Evolutionary conservation across 192 early-diverging fungal genomes (phyloP), one percentile per base, ranked within the genome.

Genomic region (Linderina pennispora): DNA sequence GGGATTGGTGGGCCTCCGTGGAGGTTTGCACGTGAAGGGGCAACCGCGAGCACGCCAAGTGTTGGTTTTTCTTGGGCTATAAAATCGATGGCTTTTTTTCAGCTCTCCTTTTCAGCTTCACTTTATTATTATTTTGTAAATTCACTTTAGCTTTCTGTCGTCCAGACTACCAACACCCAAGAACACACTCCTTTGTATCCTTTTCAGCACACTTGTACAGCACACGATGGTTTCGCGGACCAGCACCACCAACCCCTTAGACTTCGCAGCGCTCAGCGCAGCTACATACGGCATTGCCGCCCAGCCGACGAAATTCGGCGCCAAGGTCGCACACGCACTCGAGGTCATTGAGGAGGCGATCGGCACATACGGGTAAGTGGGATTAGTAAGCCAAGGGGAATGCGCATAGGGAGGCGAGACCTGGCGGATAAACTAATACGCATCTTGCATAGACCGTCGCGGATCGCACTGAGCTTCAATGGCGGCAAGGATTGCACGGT

Each of bases 401-500:
- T 26, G 18, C 40, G 2, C 9, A 28, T 22, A 26, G 3, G 18
- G 8, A 3, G 2, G 18, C 18, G 17, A 24, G 3, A 9, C 4
- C 31, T 26, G 15, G 24, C n/a, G n/a, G n/a, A n/a, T n/a, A n/a
- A n/a, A n/a, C n/a, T n/a, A n/a, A n/a, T n/a, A n/a, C n/a, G 36
- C 16, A 37, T 11, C 10, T 39, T 18, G 9, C 0, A 25, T 74
- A 91, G 89, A 31, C 55, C 70, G 15, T 61, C 77, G 0, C 67
- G 72, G 5, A 39, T 94, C 9, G 80, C 85, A 4, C 65, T 98
- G 32, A 86, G 84, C 40, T 98, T 96, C 51, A 98, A 98, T 55
- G 95, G 95, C 8, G 95, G 95, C 14, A 98, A 98, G 62, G 95
- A 98, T 59, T 96, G 95, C 66, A 94, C 93, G 1, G 89, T 92